Base-by-base conservation (phyloP, 2,329 filamentous ascomycete genomes). In the Cercospora sp. region DNA sequence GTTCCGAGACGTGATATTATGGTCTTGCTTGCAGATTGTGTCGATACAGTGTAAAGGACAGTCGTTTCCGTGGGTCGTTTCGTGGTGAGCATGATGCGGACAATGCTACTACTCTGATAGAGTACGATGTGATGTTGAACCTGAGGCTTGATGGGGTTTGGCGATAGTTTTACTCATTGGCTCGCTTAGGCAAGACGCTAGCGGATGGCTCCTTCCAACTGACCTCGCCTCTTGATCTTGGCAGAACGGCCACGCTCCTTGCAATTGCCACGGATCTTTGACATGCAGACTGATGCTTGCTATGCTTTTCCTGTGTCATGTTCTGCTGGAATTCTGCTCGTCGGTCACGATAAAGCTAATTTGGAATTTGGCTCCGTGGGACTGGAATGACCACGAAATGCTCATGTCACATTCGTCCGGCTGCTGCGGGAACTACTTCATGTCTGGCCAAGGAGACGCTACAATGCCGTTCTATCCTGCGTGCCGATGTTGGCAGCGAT, bases 41-140 rank as follows among this genome's bases (percentile, higher is more conserved):
- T 97, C 40, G 94, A 95, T 66, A 97, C 92, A 32, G 91, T 96
- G 85, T 94, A 98, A 73, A 92, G 91, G 78, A 92, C 89, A n/a
- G 95, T 97, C 2, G 93, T 96, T 58, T 92, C 90, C 26, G 95
- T 84, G 12, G 83, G 83, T 6, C 77, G 71, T 30, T 73, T 77
- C 26, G 76, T 74, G 10, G 75, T 73, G 59, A 80, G 74, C 75
- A 78, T 79, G 30, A 18, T 70, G 63, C 43, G 37, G 32, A 18
- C 0, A 37, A 32, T 18, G 24, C 13, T 30, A 58, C 26, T 2
- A 18, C 5, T 24, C n/a, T 4, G 28, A 59, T 59, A 2, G n/a
- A 13, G 9, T 21, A 21, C 18, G 32, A 37, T 13, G 30, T 24
- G 18, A 37, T 59, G 55, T 59, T 28, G 18, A 9, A 24, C 21